Evolutionary conservation across 164 flowering plant species (phyloP).

Genomic region (Magnolia officinalis): DNA sequence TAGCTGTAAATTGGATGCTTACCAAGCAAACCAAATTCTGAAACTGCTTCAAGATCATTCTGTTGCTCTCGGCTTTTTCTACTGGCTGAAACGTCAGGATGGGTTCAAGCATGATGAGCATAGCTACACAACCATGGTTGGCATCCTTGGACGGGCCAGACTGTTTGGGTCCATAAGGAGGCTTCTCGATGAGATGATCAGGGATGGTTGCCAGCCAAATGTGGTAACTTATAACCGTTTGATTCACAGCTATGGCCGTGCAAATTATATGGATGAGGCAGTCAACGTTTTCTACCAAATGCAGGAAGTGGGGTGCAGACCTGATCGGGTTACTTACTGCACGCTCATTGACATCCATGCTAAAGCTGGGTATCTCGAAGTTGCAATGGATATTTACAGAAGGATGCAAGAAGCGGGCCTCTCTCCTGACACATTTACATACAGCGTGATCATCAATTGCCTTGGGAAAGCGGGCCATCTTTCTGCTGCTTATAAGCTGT

Average conservation of each 20-base stretch:
- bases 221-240: constrained; percentile 92
- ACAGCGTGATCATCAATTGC: constrained; percentile 95
- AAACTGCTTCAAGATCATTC: constrained; percentile 72
- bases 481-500: constrained; percentile 63
- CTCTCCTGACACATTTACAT: constrained; percentile 93
- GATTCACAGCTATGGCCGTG: constrained; percentile 93
- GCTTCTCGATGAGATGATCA: constrained; percentile 78
- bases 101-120: constrained; percentile 95
- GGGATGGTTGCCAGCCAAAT: constrained; percentile 84
- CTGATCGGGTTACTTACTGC: constrained; percentile 92
- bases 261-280: constrained; percentile 76
- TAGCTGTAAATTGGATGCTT: constrained; percentile 59
- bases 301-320: constrained; percentile 68
- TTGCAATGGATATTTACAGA: constrained; percentile 81
- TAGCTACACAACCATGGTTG: constrained; percentile 96
- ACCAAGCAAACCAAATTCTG: constrained; percentile 87
- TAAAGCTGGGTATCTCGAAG: constrained; percentile 88
- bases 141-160: constrained; percentile 81
- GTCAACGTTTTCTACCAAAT: constrained; percentile 64
- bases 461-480: constrained; percentile 93
- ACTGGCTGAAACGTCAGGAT: constrained; percentile 71
- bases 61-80: constrained; percentile 81
- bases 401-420: constrained; percentile 85
- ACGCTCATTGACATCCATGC: constrained; percentile 98
- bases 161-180: constrained; percentile 62